Conservation (phyloP, 2,329 filamentous ascomycete species). For the Dactylonectria macrodidyma region DNA sequence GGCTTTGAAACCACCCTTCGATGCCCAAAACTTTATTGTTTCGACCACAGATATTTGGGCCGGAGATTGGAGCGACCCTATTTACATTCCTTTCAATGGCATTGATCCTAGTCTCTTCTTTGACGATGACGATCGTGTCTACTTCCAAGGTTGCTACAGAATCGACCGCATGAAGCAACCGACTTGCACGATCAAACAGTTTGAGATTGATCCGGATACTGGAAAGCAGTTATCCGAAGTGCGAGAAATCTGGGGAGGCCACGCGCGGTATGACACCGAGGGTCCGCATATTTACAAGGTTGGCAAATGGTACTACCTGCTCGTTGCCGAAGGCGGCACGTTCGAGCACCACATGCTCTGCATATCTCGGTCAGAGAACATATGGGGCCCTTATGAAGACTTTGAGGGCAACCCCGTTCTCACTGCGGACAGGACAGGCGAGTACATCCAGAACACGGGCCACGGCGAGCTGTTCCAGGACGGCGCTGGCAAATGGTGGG, state of each 20-base stretch:
- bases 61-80: slow-evolving; percentile 48
- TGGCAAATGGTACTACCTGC: slow-evolving; percentile 59
- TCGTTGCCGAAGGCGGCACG: slow-evolving; percentile 61
- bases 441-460: slow-evolving; percentile 43
- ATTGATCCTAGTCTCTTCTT: slow-evolving; percentile 63
- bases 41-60: slow-evolving; percentile 43
- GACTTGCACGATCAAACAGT: slow-evolving; percentile 43
- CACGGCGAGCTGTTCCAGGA: slow-evolving; percentile 48
- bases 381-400: slow-evolving; percentile 51
- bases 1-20: neutral
- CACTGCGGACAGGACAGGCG: slow-evolving; percentile 41
- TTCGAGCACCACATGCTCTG: slow-evolving; percentile 47
- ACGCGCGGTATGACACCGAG: slow-evolving; percentile 43
- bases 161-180: slow-evolving; percentile 27
- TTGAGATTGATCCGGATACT: slow-evolving; percentile 41
- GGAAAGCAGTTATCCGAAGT: slow-evolving; percentile 40
- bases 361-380: slow-evolving; percentile 38
- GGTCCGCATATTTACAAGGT: slow-evolving; percentile 60
- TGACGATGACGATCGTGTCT: slow-evolving; percentile 52
- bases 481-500: slow-evolving; percentile 39
- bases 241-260: slow-evolving; percentile 35
- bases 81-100: slow-evolving; percentile 56
- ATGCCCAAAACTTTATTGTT: slow-evolving; percentile 44
- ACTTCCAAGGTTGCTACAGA: slow-evolving; percentile 45
- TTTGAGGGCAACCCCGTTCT: slow-evolving; percentile 52